phyloP scores from a whole-genome alignment of 78 protist genomes.

The Anaeramoeba flamelloides region DNA sequence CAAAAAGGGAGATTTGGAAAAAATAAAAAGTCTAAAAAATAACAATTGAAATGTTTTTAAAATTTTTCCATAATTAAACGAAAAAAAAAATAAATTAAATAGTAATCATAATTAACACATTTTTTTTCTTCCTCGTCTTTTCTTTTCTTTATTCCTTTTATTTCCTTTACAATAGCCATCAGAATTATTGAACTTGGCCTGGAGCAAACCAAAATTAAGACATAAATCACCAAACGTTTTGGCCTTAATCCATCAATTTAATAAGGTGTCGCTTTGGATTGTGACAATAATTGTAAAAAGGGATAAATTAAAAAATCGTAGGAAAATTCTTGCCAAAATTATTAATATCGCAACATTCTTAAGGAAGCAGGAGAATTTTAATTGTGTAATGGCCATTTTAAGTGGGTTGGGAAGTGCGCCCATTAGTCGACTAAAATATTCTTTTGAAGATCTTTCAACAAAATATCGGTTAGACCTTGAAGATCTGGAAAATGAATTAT shows the following conservation, averaged over 20 bases:
- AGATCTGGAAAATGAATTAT: not conserved
- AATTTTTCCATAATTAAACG: too few relatives aligned
- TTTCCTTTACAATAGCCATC: too few relatives aligned
- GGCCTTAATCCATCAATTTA: not conserved
- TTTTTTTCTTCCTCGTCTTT: too few relatives aligned
- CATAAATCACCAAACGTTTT: not conserved
- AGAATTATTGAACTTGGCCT: not conserved
- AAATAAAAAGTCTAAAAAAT: too few relatives aligned
- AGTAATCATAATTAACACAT: too few relatives aligned
- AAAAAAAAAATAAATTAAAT: too few relatives aligned
- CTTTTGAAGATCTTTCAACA: not conserved
- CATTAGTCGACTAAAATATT: not conserved
- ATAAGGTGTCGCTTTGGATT: not conserved
- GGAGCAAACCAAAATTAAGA: not conserved
- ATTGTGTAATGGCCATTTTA: not conserved
- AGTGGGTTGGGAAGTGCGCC: not conserved
- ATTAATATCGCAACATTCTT: not conserved
- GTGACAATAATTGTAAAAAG: not conserved
- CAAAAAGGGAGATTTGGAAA: too few relatives aligned
- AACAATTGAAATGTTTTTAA: too few relatives aligned
- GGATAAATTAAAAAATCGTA: not conserved
- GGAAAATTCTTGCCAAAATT: not conserved
- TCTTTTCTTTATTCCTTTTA: too few relatives aligned
- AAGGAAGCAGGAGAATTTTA: not conserved
- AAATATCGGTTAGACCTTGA: not conserved